Percentiles rank a stretch among this genome's conserved stretches.
Evolutionary conservation across 257 asterid species (phyloP).

Genomic region (Salvia splendens): DNA sequence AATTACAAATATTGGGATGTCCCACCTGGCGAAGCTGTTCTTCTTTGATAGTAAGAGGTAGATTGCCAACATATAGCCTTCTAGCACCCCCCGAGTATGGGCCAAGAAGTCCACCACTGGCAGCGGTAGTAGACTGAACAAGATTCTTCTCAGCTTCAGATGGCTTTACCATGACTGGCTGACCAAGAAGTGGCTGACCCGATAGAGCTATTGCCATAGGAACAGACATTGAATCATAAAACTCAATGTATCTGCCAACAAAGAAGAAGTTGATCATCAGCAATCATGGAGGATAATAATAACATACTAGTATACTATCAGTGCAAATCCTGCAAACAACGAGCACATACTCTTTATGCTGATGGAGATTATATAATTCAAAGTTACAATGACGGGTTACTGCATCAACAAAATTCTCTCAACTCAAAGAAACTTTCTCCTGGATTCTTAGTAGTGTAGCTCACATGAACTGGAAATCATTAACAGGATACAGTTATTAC

Average conservation of each 20-base stretch:
- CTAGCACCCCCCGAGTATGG: slow-evolving; percentile 61
- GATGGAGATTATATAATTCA: slow-evolving; percentile 19
- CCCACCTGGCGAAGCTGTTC: slow-evolving; percentile 73
- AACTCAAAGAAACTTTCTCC: slow-evolving; percentile 10
- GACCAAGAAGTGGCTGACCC: slow-evolving; percentile 73
- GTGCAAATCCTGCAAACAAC: slow-evolving; percentile 10
- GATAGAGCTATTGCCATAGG: slow-evolving; percentile 82
- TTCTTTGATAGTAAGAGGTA: slow-evolving; percentile 62
- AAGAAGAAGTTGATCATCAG: slow-evolving; percentile 12
- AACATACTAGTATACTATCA: background rate
- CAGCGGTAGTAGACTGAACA: slow-evolving; percentile 58
- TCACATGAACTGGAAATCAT: slow-evolving; percentile 5
- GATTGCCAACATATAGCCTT: slow-evolving; percentile 67
- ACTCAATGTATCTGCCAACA: slow-evolving; percentile 63
- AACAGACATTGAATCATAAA: slow-evolving; percentile 65
- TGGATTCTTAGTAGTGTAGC: background rate
- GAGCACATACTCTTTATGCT: background rate
- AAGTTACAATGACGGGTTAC: slow-evolving; percentile 8
- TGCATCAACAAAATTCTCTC: slow-evolving; percentile 11
- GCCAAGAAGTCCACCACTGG: slow-evolving; percentile 48
- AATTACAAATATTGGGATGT: slow-evolving; percentile 15
- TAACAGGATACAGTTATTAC: background rate
- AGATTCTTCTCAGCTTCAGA: slow-evolving; percentile 87
- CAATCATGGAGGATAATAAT: background rate
- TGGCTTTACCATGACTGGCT: slow-evolving; percentile 74